Evolutionary conservation across 495 filamentous ascomycete genomes (phyloP).

Genomic region (Penicillium pancosmium): DNA sequence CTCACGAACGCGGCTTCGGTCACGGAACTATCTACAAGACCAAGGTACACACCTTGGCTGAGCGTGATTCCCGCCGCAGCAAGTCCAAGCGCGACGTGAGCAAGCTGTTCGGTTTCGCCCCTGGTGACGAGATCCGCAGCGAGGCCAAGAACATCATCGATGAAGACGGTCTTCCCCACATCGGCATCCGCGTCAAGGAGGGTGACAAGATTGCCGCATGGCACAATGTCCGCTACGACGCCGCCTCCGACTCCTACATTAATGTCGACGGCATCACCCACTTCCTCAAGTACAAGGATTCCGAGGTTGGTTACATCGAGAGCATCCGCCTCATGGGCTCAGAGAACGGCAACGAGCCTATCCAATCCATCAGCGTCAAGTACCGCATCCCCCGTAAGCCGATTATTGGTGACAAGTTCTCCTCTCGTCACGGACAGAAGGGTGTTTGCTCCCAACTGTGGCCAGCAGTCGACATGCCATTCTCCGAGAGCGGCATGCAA

Average conservation of each 20-base stretch:
- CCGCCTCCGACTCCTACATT: slow-evolving; percentile 56
- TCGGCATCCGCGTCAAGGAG: slow-evolving; percentile 74
- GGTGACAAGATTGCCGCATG: slow-evolving; percentile 86
- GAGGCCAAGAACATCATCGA: slow-evolving; percentile 72
- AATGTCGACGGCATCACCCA: slow-evolving; percentile 81
- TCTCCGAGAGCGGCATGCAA: slow-evolving; percentile 94
- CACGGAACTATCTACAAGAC: slow-evolving; percentile 98
- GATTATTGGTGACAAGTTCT: slow-evolving; percentile 78
- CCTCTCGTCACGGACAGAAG: slow-evolving; percentile 61
- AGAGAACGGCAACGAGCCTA: slow-evolving; percentile 77
- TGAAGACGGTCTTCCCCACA: slow-evolving; percentile 79
- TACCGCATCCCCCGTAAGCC: slow-evolving; percentile 87
- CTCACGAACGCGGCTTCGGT: slow-evolving; percentile 95
- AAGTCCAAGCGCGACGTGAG: slow-evolving; percentile 58
- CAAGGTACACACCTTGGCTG: slow-evolving; percentile 80
- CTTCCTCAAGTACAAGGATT: slow-evolving; percentile 88
- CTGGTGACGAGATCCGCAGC: slow-evolving; percentile 64
- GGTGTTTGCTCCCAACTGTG: slow-evolving; percentile 93
- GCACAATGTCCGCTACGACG: slow-evolving; percentile 82
- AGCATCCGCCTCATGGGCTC: slow-evolving; percentile 88
- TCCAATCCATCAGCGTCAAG: slow-evolving; percentile 86
- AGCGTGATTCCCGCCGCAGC: slow-evolving; percentile 62
- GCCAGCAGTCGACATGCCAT: slow-evolving; percentile 93
- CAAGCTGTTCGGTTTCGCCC: slow-evolving; percentile 86
- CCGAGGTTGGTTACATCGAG: slow-evolving; percentile 84